Conservation (phyloP, 495 filamentous ascomycete species). For the Hypoxylon lenormandii region DNA sequence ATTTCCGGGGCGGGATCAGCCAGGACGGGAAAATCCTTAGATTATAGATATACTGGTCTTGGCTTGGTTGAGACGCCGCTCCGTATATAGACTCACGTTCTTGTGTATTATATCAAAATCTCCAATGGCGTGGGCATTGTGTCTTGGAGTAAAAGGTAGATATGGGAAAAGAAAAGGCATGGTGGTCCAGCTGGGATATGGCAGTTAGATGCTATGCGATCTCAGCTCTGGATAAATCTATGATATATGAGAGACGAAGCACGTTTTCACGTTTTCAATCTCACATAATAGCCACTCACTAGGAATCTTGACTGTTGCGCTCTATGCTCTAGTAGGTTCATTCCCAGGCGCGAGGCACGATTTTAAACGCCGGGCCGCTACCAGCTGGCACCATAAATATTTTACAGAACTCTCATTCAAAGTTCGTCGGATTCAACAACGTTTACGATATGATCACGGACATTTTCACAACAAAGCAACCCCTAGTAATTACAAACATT, state of each 20-base stretch:
- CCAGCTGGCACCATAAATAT: slow-evolving; percentile 22
- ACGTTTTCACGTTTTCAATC: background rate
- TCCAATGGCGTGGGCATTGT: background rate
- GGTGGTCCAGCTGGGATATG: background rate
- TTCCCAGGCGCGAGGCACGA: no score
- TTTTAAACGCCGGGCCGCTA: slow-evolving; percentile 3
- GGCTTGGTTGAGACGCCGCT: background rate
- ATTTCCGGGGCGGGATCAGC: slow-evolving; percentile 75
- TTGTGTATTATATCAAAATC: slow-evolving; percentile 10
- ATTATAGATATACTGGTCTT: slow-evolving; percentile 41
- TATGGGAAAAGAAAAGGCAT: background rate
- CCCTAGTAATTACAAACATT: slow-evolving; percentile 2
- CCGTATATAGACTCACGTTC: slow-evolving; percentile 6
- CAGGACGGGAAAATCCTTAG: slow-evolving; percentile 58
- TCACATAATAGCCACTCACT: no score
- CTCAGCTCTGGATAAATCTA: slow-evolving; percentile 7
- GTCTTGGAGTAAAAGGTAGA: background rate
- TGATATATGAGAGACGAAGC: background rate
- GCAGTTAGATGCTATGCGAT: slow-evolving; percentile 3
- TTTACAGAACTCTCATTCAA: background rate
- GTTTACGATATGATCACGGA: background rate
- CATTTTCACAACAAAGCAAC: background rate
- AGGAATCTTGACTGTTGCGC: no score
- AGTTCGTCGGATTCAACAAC: background rate
- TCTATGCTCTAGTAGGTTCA: no score